Percentiles rank a stretch among this genome's conserved stretches.
Conservation (phyloP, 139 green algal genomes). For the Chlorella vulgaris region DNA sequence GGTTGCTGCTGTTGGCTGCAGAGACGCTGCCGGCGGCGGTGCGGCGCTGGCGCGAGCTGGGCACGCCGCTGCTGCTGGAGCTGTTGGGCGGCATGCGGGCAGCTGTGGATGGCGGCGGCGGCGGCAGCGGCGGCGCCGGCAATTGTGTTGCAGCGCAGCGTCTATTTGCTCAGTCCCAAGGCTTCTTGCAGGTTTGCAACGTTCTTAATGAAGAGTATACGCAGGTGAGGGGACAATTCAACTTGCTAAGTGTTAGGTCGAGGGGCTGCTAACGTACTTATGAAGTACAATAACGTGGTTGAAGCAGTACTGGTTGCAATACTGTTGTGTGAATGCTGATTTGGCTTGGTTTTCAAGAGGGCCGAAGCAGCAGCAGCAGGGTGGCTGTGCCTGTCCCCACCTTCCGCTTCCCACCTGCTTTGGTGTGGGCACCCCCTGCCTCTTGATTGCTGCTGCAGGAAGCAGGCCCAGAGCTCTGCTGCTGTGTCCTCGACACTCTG, state of each 20-base stretch:
- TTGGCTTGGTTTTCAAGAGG: too few relatives aligned
- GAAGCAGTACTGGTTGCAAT: not conserved
- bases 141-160: not conserved
- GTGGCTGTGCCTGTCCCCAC: too few relatives aligned
- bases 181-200: constrained; percentile 34
- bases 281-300: not conserved
- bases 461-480: constrained; percentile 12
- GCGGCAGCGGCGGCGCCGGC: not conserved
- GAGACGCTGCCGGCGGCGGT: constrained; percentile 35
- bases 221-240: not conserved
- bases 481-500: constrained; percentile 39
- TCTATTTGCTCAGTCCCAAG: constrained; percentile 18
- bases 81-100: constrained; percentile 43
- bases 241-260: not conserved
- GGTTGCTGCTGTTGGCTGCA: not conserved
- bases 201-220: constrained; percentile 51
- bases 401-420: too few relatives aligned
- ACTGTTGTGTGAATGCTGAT: not conserved
- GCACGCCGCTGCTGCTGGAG: constrained; percentile 31
- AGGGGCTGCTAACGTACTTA: too few relatives aligned
- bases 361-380: too few relatives aligned
- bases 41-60: constrained; percentile 26
- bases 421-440: too few relatives aligned
- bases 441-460: too few relatives aligned
- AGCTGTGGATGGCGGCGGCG: not conserved